Percentiles rank a stretch among this genome's conserved stretches.
Conservation (phyloP, 2,329 filamentous ascomycete species). For the Phaeosphaeriaceae sp. region DNA sequence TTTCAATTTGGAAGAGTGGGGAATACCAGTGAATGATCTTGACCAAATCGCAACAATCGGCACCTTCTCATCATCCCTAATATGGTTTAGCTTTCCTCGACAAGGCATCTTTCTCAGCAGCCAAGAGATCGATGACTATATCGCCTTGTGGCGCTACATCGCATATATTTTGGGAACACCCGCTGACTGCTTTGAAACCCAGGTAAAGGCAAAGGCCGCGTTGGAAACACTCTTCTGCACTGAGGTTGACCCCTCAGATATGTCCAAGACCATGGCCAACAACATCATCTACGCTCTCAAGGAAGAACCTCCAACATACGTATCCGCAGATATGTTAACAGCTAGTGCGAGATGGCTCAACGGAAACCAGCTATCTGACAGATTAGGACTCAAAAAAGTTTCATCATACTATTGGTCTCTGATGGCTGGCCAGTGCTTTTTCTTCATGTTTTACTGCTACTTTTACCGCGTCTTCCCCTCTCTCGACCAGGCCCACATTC, state of each 20-base stretch:
- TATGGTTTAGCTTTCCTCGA: conserved; percentile 72
- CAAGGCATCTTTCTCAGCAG: conserved; percentile 71
- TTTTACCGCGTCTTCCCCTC: conserved; percentile 57
- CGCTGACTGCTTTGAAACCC: conserved; percentile 63
- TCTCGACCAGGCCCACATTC: conserved; percentile 61
- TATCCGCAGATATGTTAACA: conserved; percentile 69
- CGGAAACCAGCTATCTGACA: conserved; percentile 66
- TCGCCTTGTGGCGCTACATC: conserved; percentile 78
- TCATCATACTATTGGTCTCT: conserved; percentile 64
- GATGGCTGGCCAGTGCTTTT: conserved; percentile 69
- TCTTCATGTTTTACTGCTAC: conserved; percentile 65
- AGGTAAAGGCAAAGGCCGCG: conserved; percentile 62
- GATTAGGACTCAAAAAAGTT: conserved; percentile 64
- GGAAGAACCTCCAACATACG: conserved; percentile 68
- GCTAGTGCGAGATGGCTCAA: conserved; percentile 75
- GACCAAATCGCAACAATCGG: conserved; percentile 75
- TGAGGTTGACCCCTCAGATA: conserved; percentile 70
- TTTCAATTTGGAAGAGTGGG: conserved; percentile 64
- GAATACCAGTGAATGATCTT: conserved; percentile 76
- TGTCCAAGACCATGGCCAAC: conserved; percentile 69
- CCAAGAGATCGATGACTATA: conserved; percentile 71
- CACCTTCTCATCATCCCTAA: conserved; percentile 70
- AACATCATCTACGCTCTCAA: conserved; percentile 77
- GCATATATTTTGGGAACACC: conserved; percentile 75
- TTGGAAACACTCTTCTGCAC: conserved; percentile 72